phyloP scores from a whole-genome alignment of 345 rosid genomes.

The Carallia brachiata region DNA sequence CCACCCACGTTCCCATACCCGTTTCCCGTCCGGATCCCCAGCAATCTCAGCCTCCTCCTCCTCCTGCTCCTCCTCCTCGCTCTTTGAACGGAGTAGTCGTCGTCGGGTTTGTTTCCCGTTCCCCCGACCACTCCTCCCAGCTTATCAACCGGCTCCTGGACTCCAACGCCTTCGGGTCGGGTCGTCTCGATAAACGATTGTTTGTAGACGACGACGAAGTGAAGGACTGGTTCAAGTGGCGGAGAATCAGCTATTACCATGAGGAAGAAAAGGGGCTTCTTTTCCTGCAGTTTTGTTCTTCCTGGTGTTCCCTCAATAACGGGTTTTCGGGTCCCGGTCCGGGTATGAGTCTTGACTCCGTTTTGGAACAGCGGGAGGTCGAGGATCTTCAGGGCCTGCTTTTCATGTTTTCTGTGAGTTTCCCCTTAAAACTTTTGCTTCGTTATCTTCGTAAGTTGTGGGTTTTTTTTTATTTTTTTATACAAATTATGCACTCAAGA shows the following conservation, averaged over 20 bases:
- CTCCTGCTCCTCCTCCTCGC: constrained; percentile 17
- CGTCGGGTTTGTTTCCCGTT: constrained; percentile 63
- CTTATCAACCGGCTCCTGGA: constrained; percentile 68
- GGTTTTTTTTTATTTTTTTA: too few species aligned
- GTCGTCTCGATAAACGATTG: constrained; percentile 38
- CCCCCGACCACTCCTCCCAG: constrained; percentile 52
- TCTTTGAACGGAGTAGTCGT: constrained; percentile 54
- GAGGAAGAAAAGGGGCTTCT: constrained; percentile 64
- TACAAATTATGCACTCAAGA: too few species aligned
- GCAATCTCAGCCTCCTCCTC: constrained; percentile 18
- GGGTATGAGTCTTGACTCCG: constrained; percentile 46
- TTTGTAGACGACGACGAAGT: constrained; percentile 38
- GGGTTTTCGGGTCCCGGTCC: constrained; percentile 27
- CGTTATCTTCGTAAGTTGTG: background rate
- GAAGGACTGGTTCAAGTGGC: constrained; percentile 56
- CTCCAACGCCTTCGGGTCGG: constrained; percentile 67
- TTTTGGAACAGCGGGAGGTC: constrained; percentile 58
- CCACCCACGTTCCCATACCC: constrained; percentile 17
- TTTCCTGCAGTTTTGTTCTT: constrained; percentile 62
- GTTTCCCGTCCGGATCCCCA: constrained; percentile 28
- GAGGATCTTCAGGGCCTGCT: constrained; percentile 85
- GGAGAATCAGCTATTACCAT: constrained; percentile 65
- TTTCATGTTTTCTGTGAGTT: constrained; percentile 87
- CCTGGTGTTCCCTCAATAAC: constrained; percentile 43
- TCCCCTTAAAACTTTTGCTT: background rate